Base-by-base conservation (phyloP, 495 filamentous ascomycete genomes). In the Friedmanniomyces simplex region DNA sequence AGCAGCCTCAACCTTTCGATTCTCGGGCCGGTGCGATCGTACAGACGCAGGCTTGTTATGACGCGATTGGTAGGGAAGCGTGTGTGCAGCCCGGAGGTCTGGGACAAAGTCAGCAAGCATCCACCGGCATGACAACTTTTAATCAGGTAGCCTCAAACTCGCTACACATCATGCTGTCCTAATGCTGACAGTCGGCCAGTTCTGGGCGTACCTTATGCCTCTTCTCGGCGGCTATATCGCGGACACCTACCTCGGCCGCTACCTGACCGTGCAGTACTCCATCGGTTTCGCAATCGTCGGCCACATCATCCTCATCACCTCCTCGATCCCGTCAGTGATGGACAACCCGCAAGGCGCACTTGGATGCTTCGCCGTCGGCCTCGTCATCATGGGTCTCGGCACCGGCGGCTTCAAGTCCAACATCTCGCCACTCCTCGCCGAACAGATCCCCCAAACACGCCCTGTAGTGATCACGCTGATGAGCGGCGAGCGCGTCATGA, bases 391-490 rank as follows among this genome's bases (percentile, higher is more conserved):
- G 58, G 73, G 82, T 53, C 75, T 85, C 13, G 73, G 79, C 21
- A 77, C 79, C 48, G 88, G 88, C 74, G 79, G 84, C 72, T 84
- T 93, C 72, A 91, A 91, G 71, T 82, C 84, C 65, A 83, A 83
- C 60, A 77, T 83, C 42, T 74, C 78, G 8, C 81, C 81, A 7
- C 74, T 84, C 36, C 78, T 91, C 63, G 86, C 86, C 42, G 87
- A 91, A 61, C 87, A 91, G 70, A 84, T 76, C 54, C 80, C 80
- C 60, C 77, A 82, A 26, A 81, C 82, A 63, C 84, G 79, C 61
- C 73, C 82, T 74, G 76, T 70, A 13, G 65, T 82, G 45, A 63
- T 64, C 30, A 46, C 60, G 28, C 67, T 71, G 25, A 76, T 79
- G 70, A 81, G 74, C 52, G 88, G 88, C 52, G 85, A 89, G 72